Evolutionary conservation across 2,329 filamentous ascomycete genomes (phyloP).

Genomic region (Epichloe brachyelytri): DNA sequence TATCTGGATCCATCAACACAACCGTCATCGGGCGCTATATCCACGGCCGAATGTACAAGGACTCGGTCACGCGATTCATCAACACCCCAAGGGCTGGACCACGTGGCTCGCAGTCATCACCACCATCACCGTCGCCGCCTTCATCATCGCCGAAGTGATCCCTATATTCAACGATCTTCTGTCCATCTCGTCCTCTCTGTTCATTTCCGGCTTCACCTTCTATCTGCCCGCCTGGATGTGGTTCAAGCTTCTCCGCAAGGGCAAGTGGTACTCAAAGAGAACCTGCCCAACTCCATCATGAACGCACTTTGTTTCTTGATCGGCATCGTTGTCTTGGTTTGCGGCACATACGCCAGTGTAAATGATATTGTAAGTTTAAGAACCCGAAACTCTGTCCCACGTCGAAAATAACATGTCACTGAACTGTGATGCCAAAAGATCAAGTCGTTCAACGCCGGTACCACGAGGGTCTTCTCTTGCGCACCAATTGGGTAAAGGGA

Average conservation of each 20-base stretch:
- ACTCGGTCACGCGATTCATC: slow-evolving; percentile 31
- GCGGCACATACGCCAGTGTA: slow-evolving; percentile 15
- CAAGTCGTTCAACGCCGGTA: slow-evolving; percentile 5
- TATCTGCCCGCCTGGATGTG: slow-evolving; percentile 28
- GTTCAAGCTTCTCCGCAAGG: slow-evolving; percentile 23
- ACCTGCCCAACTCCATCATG: slow-evolving; percentile 11
- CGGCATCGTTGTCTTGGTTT: slow-evolving; percentile 13
- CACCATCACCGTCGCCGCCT: slow-evolving; percentile 47
- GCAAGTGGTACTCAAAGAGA: slow-evolving; percentile 14
- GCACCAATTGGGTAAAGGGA: slow-evolving; percentile 6
- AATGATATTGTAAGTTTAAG: slow-evolving; percentile 14
- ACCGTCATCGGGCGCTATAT: slow-evolving; percentile 33
- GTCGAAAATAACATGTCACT: not conserved
- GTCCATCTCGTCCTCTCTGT: slow-evolving; percentile 34
- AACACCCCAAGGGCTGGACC: slow-evolving; percentile 35
- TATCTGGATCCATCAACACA: slow-evolving; percentile 59
- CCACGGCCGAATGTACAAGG: slow-evolving; percentile 30
- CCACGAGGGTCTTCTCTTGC: slow-evolving; percentile 9
- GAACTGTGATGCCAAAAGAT: slow-evolving; percentile 2
- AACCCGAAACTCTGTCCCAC: not conserved
- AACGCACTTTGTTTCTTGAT: slow-evolving; percentile 15
- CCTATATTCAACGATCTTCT: slow-evolving; percentile 59
- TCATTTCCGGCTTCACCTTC: slow-evolving; percentile 28
- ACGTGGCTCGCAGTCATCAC: slow-evolving; percentile 47
- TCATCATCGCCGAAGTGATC: slow-evolving; percentile 58